Evolutionary conservation across 2,329 filamentous ascomycete species (phyloP).

Genomic region (Botryotinia narcissicola): DNA sequence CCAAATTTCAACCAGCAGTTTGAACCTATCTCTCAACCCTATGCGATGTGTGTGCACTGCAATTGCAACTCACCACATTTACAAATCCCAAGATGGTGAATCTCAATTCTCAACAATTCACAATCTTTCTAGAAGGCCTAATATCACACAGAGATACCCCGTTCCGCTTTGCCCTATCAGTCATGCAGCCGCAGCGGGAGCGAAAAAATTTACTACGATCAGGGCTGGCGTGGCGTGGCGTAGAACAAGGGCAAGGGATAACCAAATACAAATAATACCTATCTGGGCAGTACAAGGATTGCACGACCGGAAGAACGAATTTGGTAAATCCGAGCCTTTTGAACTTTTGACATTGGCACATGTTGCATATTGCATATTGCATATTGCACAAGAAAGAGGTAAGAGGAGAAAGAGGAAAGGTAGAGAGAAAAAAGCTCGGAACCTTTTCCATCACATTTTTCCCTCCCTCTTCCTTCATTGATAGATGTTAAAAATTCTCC

Average conservation of each 20-base stretch:
- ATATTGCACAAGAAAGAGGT: not conserved
- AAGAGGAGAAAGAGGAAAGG: not conserved
- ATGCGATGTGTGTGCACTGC: not conserved
- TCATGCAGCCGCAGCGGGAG: constrained; percentile 6
- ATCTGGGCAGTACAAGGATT: not conserved
- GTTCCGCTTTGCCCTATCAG: constrained; percentile 2
- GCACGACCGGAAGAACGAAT: constrained; percentile 12
- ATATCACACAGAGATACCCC: not conserved
- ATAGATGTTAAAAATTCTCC: not conserved
- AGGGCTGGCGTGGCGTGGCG: not conserved
- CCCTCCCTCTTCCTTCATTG: not conserved
- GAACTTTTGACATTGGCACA: not conserved
- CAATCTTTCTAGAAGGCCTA: constrained; percentile 2
- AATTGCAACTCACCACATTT: not conserved
- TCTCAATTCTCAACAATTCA: not conserved
- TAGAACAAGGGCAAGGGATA: not conserved
- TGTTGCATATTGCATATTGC: not conserved
- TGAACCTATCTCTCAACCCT: not conserved
- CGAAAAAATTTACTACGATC: constrained; percentile 1
- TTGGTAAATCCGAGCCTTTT: constrained; percentile 18
- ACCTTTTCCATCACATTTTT: not conserved
- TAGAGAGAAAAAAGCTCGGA: not conserved
- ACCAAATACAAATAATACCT: not conserved
- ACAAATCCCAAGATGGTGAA: not conserved
- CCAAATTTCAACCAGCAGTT: not conserved